Conservation (phyloP, 2,329 filamentous ascomycete genomes). For the Trichoderma polysporum region DNA sequence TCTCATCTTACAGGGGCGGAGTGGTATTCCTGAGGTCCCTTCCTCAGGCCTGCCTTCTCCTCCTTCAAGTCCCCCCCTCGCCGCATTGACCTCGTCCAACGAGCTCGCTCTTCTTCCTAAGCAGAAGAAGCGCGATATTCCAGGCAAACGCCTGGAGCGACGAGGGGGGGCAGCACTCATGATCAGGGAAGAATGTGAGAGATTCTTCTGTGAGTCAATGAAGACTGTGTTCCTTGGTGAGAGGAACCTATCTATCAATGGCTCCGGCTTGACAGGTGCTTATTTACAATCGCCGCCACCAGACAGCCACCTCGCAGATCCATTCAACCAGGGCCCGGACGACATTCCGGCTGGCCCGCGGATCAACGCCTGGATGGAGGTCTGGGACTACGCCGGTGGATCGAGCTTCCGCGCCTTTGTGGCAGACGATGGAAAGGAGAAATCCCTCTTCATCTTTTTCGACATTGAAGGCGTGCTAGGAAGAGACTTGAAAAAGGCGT, state of each 20-base stretch:
- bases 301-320: conserved; percentile 44
- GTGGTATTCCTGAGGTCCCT: conserved; percentile 94
- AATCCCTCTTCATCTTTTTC: conserved; percentile 85
- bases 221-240: conserved; percentile 93
- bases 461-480: conserved; percentile 66
- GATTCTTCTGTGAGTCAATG: conserved; percentile 98
- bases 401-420: conserved; percentile 85
- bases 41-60: conserved; percentile 81
- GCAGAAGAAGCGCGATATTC: conserved; percentile 46
- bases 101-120: conserved; percentile 65
- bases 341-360: conserved; percentile 33
- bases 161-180: conserved; percentile 91
- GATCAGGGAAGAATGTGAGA: conserved; percentile 99
- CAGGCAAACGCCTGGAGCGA: conserved; percentile 48
- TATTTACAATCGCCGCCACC: conserved; percentile 55
- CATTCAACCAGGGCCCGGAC: conserved; percentile 33
- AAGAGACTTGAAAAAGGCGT: conserved; percentile 85
- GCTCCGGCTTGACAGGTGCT: conserved; percentile 85
- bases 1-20: conserved; percentile 60
- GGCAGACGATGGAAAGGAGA: conserved; percentile 66
- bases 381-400: conserved; percentile 83
- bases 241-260: conserved; percentile 73
- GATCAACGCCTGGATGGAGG: conserved; percentile 68
- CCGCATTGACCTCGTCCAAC: conserved; percentile 67
- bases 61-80: conserved; percentile 86